Conservation (phyloP, 2,329 filamentous ascomycete genomes). For the Aspergillus flavus region DNA sequence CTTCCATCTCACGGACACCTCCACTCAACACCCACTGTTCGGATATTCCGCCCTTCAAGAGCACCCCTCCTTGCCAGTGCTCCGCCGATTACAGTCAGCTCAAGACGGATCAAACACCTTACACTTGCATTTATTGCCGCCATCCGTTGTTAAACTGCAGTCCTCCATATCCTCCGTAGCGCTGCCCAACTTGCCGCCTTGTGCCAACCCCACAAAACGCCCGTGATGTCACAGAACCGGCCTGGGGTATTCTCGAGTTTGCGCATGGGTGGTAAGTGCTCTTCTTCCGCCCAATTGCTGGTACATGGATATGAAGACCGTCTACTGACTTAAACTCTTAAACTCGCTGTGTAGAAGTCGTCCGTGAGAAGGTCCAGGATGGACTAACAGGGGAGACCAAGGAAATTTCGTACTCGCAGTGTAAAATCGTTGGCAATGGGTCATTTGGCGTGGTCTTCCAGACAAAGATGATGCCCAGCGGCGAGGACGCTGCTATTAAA, state of each 20-base stretch:
- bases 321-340: constrained; percentile 21
- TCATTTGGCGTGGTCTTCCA: constrained; percentile 99
- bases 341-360: constrained; percentile 69
- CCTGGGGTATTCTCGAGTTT: constrained; percentile 84
- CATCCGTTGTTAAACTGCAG: constrained; percentile 51
- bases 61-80: constrained; percentile 35
- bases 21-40: constrained; percentile 35
- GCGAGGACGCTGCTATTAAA: constrained; percentile 98
- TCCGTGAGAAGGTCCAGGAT: constrained; percentile 98
- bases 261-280: constrained; percentile 91
- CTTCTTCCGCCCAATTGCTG: constrained; percentile 26
- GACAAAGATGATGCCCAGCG: constrained; percentile 96
- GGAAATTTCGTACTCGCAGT: constrained; percentile 97
- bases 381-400: constrained; percentile 94
- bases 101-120: constrained; percentile 57
- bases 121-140: constrained; percentile 40
- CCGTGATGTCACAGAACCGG: constrained; percentile 83
- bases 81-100: constrained; percentile 44
- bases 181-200: constrained; percentile 22
- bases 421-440: constrained; percentile 98
- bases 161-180: constrained; percentile 46
- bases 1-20: constrained; percentile 37
- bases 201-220: constrained; percentile 27
- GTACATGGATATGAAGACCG: constrained; percentile 13
- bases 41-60: constrained; percentile 39